phyloP scores from a whole-genome alignment of 495 filamentous ascomycete genomes.

The Tuber brumale region DNA sequence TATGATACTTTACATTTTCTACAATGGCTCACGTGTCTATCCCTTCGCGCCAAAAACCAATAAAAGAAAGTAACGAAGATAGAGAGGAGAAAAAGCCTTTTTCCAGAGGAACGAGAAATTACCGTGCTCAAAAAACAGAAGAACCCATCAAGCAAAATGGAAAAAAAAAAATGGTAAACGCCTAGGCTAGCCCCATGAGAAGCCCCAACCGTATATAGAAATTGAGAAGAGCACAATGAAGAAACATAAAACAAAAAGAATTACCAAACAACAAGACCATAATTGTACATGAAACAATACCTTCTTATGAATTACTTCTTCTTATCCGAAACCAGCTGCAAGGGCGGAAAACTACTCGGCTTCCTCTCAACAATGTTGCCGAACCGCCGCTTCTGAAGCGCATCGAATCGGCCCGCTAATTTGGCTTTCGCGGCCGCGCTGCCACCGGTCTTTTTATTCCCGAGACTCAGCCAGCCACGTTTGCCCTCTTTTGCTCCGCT shows the following conservation, averaged over 20 bases:
- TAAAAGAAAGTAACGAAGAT: background rate
- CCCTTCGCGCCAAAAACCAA: conserved; percentile 1
- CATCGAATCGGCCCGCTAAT: background rate
- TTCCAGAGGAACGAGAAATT: background rate
- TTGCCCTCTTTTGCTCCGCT: conserved; percentile 36
- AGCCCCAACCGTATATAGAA: conserved; percentile 2
- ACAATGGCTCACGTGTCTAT: background rate
- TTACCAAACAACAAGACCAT: background rate
- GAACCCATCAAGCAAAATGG: background rate
- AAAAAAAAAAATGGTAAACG: background rate
- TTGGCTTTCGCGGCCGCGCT: conserved; percentile 20
- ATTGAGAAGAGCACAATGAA: background rate
- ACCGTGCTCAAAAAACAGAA: background rate
- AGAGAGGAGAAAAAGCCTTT: background rate
- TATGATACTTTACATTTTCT: conserved; percentile 3
- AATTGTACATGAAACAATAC: background rate
- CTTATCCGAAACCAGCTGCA: conserved; percentile 24
- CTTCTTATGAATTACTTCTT: background rate
- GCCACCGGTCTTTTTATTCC: conserved; percentile 24
- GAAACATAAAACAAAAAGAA: background rate
- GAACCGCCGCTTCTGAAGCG: conserved; percentile 10
- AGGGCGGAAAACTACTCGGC: conserved; percentile 20
- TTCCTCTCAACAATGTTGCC: conserved; percentile 16
- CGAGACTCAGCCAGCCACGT: conserved; percentile 38
- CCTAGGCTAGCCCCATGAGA: background rate